These are phyloP conservation scores for Nitzschia inconspicua DNA, from an alignment of 108 stramenopile genomes.

Conservation along the genomic window DNA sequence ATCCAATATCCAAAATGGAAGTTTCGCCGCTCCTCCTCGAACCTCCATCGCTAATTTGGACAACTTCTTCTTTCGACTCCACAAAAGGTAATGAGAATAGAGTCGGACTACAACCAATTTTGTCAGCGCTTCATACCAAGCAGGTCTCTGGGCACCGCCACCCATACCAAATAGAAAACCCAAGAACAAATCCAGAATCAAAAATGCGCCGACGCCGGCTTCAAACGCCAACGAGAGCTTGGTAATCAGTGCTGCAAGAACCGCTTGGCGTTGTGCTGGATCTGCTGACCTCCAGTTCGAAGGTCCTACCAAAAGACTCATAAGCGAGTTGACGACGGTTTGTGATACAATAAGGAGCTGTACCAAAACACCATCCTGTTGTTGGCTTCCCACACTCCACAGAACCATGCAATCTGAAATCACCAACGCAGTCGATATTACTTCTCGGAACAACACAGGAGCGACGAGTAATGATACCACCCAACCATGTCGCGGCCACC, in stretches of 20 bases:
- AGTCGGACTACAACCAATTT: slow-evolving; percentile 56
- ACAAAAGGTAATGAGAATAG: slow-evolving; percentile 66
- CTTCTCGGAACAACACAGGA: slow-evolving; percentile 70
- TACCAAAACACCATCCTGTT: slow-evolving; percentile 12
- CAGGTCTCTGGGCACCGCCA: slow-evolving; percentile 17
- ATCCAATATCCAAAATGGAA: slow-evolving; percentile 62
- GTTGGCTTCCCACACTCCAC: slow-evolving; percentile 28
- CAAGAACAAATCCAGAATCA: slow-evolving; percentile 51
- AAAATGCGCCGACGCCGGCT: slow-evolving; percentile 46
- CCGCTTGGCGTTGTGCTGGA: slow-evolving; percentile 59
- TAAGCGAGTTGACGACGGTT: slow-evolving; percentile 54
- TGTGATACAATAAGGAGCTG: slow-evolving; percentile 23
- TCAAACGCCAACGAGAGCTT: slow-evolving; percentile 57
- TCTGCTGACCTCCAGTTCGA: slow-evolving; percentile 60
- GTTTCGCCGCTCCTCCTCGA: slow-evolving; percentile 52
- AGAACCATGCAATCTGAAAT: slow-evolving; percentile 64
- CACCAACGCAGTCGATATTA: slow-evolving; percentile 56
- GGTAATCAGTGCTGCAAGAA: slow-evolving; percentile 61
- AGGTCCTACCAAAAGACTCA: slow-evolving; percentile 62
- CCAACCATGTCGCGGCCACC: slow-evolving; percentile 35
- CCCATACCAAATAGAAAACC: slow-evolving; percentile 4
- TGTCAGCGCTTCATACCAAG: slow-evolving; percentile 30
- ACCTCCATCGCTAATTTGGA: slow-evolving; percentile 34
- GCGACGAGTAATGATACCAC: slow-evolving; percentile 32
- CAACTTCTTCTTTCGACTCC: slow-evolving; percentile 52